Evolutionary conservation across 129 eudicot species (phyloP), one percentile per base, ranked within the genome.

Genomic region (Centrapalus pauciflorus): DNA sequence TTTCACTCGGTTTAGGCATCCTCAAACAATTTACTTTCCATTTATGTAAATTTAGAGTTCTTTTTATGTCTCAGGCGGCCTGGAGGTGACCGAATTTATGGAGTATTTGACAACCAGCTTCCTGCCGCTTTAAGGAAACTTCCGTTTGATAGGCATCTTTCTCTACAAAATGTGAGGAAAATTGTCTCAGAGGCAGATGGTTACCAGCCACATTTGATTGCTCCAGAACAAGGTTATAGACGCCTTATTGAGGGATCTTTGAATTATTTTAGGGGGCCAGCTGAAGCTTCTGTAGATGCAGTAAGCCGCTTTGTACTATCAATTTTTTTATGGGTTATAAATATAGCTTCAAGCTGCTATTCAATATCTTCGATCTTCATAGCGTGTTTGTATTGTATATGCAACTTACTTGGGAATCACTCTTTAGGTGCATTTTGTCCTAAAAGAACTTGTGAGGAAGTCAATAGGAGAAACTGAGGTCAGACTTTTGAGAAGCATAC

Each of bases 371-470:
- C n/a, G n/a, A n/a, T n/a, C n/a, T n/a, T n/a, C n/a, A n/a, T n/a
- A n/a, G n/a, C n/a, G n/a, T n/a, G n/a, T n/a, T n/a, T n/a, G n/a
- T n/a, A n/a, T 29, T 74, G 26, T 50, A 4, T 60, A 7, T 61
- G 26, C 24, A 16, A 61, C 63, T 71, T 63, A 81, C 59, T 5
- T 8, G 29, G 41, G 13, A 74, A 32, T 65, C 40, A 4, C 41
- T 64, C 4, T 79, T 21, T 70, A 87, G 95, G 95, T 87, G 64
- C 95, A 87, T 62, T 81, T 87, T 55, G 85, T 87, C 19, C 61
- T 87, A 49, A 87, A 87, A 85, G 95, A 87, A 60, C 90, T 87
- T 35, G 95, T 87, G 55, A 87, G 95, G 81, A 87, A 70, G 68
- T 87, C 95, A 41, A 84, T 87, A 41, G 90, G 79, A 40, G 95